phyloP scores from a whole-genome alignment of 345 rosid species.

The Aethionema arabicum region DNA sequence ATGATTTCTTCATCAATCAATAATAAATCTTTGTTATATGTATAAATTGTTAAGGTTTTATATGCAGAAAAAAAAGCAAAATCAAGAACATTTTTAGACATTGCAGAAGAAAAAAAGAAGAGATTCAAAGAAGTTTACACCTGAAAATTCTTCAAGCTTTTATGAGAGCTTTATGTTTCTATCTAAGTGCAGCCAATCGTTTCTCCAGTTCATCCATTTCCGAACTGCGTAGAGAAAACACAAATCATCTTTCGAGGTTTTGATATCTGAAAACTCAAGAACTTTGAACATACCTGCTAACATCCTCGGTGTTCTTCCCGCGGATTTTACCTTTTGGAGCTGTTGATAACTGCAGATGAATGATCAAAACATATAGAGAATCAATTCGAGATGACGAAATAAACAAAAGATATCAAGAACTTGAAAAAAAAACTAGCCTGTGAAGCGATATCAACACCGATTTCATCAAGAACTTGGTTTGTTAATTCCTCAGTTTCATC shows the following conservation, averaged over 20 bases:
- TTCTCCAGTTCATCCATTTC: slow-evolving; percentile 75
- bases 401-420: background rate
- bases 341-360: slow-evolving; percentile 58
- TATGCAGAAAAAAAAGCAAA: background rate
- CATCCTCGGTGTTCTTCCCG: slow-evolving; percentile 57
- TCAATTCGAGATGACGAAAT: slow-evolving; percentile 15
- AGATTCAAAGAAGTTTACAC: background rate
- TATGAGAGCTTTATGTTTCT: slow-evolving; percentile 13
- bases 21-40: too few species aligned
- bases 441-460: slow-evolving; percentile 89
- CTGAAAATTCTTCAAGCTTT: slow-evolving; percentile 17
- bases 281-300: slow-evolving; percentile 55
- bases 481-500: slow-evolving; percentile 95
- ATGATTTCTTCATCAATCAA: slow-evolving; percentile 16
- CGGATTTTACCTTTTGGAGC: slow-evolving; percentile 84
- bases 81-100: background rate
- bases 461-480: slow-evolving; percentile 95
- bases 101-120: too few species aligned
- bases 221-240: slow-evolving; percentile 49
- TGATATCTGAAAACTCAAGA: background rate
- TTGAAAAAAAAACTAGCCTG: slow-evolving; percentile 55
- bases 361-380: slow-evolving; percentile 12
- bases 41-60: background rate
- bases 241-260: background rate
- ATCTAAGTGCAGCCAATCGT: slow-evolving; percentile 89